Percentiles rank a stretch among this genome's conserved stretches.
phyloP scores from a whole-genome alignment of 192 early-diverging fungal genomes.

The Dispira simplex region DNA sequence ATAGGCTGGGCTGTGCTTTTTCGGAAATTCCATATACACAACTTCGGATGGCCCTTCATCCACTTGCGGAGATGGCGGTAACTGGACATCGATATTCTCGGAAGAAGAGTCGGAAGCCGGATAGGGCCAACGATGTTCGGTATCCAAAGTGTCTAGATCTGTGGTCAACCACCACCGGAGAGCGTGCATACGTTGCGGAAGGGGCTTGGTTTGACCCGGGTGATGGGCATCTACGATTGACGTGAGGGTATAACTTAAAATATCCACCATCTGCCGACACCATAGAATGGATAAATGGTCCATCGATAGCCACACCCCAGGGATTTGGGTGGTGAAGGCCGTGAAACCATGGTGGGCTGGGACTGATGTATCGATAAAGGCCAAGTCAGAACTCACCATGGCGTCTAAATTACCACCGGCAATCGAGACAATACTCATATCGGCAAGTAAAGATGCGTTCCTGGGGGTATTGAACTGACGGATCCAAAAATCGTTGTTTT shows the following conservation, averaged over 20 bases:
- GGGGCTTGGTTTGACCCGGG: slow-evolving; percentile 36
- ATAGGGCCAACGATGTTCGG: background rate
- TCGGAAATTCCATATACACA: too few species aligned
- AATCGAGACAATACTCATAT: slow-evolving; percentile 70
- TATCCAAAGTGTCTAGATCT: slow-evolving; percentile 15
- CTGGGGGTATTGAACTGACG: slow-evolving; percentile 16
- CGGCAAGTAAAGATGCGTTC: slow-evolving; percentile 25
- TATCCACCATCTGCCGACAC: slow-evolving; percentile 79
- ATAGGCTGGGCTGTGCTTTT: too few species aligned
- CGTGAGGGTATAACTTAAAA: slow-evolving; percentile 37
- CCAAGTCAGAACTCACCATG: slow-evolving; percentile 65
- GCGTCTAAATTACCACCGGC: slow-evolving; percentile 80
- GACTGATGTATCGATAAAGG: slow-evolving; percentile 47
- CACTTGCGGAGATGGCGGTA: too few species aligned
- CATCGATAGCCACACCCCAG: slow-evolving; percentile 72
- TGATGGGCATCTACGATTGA: slow-evolving; percentile 41
- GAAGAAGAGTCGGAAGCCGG: too few species aligned
- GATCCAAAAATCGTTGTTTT: slow-evolving; percentile 57
- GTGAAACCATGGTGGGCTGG: slow-evolving; percentile 55
- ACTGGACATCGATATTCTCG: too few species aligned
- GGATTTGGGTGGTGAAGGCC: slow-evolving; percentile 59
- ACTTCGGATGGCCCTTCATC: too few species aligned
- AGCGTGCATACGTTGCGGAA: slow-evolving; percentile 42
- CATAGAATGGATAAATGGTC: slow-evolving; percentile 82
- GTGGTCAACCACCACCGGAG: slow-evolving; percentile 40